A percentile compares a stretch with the other conserved stretches of the same genome.
phyloP scores from a whole-genome alignment of 2,329 filamentous ascomycete genomes.

The Clonostachys rosea region DNA sequence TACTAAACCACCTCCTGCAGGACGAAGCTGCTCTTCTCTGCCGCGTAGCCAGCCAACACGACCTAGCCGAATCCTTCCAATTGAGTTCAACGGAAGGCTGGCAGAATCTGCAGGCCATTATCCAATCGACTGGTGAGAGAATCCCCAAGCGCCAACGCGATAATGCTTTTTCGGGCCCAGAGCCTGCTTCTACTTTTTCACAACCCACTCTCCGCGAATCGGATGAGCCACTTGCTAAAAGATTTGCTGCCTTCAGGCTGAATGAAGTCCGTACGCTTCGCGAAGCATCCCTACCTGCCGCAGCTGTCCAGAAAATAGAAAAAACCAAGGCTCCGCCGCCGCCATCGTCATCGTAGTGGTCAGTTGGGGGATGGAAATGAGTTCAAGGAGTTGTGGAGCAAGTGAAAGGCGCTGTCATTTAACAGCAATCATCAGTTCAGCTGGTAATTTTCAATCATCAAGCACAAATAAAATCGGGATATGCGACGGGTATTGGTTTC shows the following conservation, averaged over 20 bases:
- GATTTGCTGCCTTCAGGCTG: conserved; percentile 63
- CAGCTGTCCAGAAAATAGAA: too few relatives aligned
- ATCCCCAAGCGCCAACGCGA: conserved; percentile 67
- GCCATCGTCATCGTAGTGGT: too few relatives aligned
- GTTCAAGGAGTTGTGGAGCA: too few relatives aligned
- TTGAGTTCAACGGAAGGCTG: conserved; percentile 85
- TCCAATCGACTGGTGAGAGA: conserved; percentile 97
- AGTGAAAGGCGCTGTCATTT: too few relatives aligned
- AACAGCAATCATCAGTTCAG: too few relatives aligned
- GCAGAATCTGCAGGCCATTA: conserved; percentile 88
- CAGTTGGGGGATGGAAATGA: too few relatives aligned
- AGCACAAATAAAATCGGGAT: too few relatives aligned
- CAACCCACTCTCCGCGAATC: conserved; percentile 20
- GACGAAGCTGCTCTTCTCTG: conserved; percentile 86
- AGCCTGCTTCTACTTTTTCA: conserved; percentile 11
- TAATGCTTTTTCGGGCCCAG: conserved; percentile 18
- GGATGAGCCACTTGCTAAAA: conserved; percentile 58
- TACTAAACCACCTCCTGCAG: conserved; percentile 37
- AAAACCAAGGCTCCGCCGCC: too few relatives aligned
- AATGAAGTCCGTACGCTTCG: conserved; percentile 28
- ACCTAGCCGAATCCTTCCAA: conserved; percentile 75
- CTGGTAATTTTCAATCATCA: too few relatives aligned
- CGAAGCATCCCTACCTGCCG: not conserved
- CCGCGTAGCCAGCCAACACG: conserved; percentile 76
- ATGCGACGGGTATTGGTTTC: too few relatives aligned